These are phyloP conservation scores for Ceriops tagal DNA, from an alignment of 345 rosid genomes.

Conservation along the genomic window DNA sequence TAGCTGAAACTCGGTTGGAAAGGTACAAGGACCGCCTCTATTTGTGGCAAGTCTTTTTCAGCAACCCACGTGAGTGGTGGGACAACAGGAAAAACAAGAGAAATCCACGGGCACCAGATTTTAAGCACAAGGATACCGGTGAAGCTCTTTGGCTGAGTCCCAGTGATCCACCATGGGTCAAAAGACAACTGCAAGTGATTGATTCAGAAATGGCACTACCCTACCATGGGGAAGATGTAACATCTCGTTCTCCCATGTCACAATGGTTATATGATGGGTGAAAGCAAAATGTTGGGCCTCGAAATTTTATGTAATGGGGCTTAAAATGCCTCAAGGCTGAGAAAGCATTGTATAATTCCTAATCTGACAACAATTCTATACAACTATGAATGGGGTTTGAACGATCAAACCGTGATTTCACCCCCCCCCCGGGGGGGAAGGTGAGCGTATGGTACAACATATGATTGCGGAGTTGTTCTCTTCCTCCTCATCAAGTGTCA, in stretches of 20 bases:
- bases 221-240: slow-evolving; percentile 15
- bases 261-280: slow-evolving; percentile 44
- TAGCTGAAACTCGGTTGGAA: slow-evolving; percentile 23
- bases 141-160: slow-evolving; percentile 65
- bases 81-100: slow-evolving; percentile 61
- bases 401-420: too few species aligned
- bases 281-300: not conserved
- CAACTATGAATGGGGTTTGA: too few species aligned
- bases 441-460: too few species aligned
- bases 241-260: slow-evolving; percentile 26
- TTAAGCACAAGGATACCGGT: slow-evolving; percentile 60
- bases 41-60: slow-evolving; percentile 75
- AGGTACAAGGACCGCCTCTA: slow-evolving; percentile 23
- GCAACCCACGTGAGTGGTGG: slow-evolving; percentile 78
- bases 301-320: not conserved
- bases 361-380: too few species aligned
- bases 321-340: not conserved
- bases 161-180: slow-evolving; percentile 62
- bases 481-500: too few species aligned
- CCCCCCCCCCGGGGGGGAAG: too few species aligned
- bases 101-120: slow-evolving; percentile 54
- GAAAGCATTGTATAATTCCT: too few species aligned
- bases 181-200: slow-evolving; percentile 48
- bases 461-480: too few species aligned
- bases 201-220: slow-evolving; percentile 44